These are phyloP conservation scores for Beauveria medogensis DNA, from an alignment of 2,329 filamentous ascomycete species.

Conservation along the genomic window DNA sequence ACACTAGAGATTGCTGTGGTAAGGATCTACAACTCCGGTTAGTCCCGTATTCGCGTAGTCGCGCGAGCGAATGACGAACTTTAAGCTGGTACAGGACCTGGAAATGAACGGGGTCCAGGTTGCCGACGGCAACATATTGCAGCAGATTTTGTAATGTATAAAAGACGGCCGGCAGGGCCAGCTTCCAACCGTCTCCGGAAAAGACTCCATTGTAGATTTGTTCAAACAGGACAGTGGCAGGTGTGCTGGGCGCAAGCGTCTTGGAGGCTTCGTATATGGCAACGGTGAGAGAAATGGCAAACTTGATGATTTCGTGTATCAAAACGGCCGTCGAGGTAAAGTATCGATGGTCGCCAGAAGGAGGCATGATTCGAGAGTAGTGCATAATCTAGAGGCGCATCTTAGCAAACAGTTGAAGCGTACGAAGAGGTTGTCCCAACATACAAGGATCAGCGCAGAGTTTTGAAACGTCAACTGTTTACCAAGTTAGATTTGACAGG, in stretches of 20 bases:
- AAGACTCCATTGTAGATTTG: constrained; percentile 77
- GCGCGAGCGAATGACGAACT: constrained; percentile 27
- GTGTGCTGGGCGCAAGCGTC: constrained; percentile 68
- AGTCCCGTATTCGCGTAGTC: background rate
- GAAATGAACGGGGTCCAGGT: constrained; percentile 86
- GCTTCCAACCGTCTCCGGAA: constrained; percentile 86
- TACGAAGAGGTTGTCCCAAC: constrained; percentile 9
- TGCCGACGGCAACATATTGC: constrained; percentile 85
- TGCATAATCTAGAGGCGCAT: constrained; percentile 63
- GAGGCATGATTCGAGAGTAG: constrained; percentile 91
- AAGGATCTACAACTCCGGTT: constrained; percentile 51
- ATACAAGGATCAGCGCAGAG: constrained; percentile 62
- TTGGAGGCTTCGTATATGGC: constrained; percentile 80
- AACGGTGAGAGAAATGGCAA: constrained; percentile 77
- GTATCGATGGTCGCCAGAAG: constrained; percentile 74
- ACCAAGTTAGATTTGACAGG: background rate
- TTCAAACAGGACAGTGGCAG: constrained; percentile 70
- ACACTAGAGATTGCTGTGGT: constrained; percentile 85
- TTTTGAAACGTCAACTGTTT: constrained; percentile 65
- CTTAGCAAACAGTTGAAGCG: constrained; percentile 11
- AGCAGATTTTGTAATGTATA: constrained; percentile 92
- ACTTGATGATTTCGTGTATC: constrained; percentile 85
- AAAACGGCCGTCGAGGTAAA: constrained; percentile 91
- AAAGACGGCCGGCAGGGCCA: constrained; percentile 78
- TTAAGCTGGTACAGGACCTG: constrained; percentile 92